A percentile compares a stretch with the other conserved stretches of the same genome.
These are phyloP conservation scores for Pseudoscleropodium purum DNA, from an alignment of 225 moss, liverwort and hornwort genomes.

Conservation along the genomic window DNA sequence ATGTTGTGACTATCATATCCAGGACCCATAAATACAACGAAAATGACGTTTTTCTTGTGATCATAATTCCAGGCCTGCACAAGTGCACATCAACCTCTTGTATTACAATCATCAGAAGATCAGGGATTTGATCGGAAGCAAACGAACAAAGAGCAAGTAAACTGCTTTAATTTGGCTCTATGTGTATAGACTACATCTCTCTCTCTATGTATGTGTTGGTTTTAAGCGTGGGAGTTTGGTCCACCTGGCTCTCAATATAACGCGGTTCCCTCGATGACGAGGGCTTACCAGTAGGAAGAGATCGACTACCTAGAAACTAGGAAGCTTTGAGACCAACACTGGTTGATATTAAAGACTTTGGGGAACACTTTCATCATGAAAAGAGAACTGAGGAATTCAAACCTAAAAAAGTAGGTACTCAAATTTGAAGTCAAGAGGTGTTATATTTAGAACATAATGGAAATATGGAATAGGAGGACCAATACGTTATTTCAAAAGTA, in stretches of 20 bases:
- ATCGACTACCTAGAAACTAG: background rate
- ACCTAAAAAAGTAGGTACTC: rapidly evolving
- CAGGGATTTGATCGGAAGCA: background rate
- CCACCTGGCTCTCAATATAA: too few relatives aligned
- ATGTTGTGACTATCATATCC: background rate
- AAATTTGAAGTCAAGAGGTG: background rate
- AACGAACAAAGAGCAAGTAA: background rate
- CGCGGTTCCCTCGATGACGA: too few relatives aligned
- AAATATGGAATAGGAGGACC: background rate
- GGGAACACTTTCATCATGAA: background rate
- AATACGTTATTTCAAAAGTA: background rate
- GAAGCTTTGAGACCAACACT: background rate
- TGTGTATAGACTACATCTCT: too few relatives aligned
- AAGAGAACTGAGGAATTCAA: background rate
- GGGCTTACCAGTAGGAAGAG: too few relatives aligned
- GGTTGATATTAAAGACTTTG: background rate
- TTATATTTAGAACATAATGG: background rate
- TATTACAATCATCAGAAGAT: background rate
- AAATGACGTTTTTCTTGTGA: background rate
- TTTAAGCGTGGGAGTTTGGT: too few relatives aligned
- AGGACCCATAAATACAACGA: background rate
- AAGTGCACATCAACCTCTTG: background rate
- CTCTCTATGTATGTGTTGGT: too few relatives aligned
- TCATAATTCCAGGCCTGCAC: background rate
- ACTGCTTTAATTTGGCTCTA: too few relatives aligned